Evolutionary conservation across 441 rosid genomes (phyloP).

Genomic region (Populus hybrid): DNA sequence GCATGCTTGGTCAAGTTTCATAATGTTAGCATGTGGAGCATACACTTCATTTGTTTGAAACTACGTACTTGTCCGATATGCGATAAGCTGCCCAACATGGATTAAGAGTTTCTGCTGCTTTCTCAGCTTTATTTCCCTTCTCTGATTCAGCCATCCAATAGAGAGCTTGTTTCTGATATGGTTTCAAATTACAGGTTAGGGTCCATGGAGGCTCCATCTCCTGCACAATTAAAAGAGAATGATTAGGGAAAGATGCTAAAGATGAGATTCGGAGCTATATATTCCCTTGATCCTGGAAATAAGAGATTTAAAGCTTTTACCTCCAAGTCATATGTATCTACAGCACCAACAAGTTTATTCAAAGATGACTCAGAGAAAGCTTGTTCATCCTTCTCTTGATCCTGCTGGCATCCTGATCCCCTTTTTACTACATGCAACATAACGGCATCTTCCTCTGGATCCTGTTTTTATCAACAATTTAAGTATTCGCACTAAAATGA

Average conservation of each 20-base stretch:
- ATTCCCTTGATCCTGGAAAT: neutral
- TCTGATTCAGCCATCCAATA: slow-evolving; percentile 71
- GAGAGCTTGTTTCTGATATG: slow-evolving; percentile 21
- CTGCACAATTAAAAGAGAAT: slow-evolving; percentile 28
- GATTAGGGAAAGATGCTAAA: neutral
- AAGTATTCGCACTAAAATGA: neutral
- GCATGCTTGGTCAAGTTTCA: neutral
- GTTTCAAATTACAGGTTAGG: slow-evolving; percentile 26
- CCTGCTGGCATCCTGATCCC: slow-evolving; percentile 37
- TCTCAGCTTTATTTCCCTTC: slow-evolving; percentile 53
- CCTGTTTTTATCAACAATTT: slow-evolving; percentile 29
- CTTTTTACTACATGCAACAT: slow-evolving; percentile 31
- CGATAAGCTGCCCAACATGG: slow-evolving; percentile 28
- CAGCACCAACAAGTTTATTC: slow-evolving; percentile 61
- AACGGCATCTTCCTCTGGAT: slow-evolving; percentile 33
- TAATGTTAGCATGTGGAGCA: neutral
- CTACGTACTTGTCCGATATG: slow-evolving; percentile 23
- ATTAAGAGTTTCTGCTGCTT: slow-evolving; percentile 33
- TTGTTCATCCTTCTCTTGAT: slow-evolving; percentile 52
- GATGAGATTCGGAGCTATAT: neutral
- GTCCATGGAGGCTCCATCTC: slow-evolving; percentile 70
- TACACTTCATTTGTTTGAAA: neutral
- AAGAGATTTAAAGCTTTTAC: slow-evolving; percentile 19
- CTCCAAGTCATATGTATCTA: slow-evolving; percentile 52
- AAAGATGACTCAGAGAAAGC: slow-evolving; percentile 51